Evolutionary conservation across 768 basidiomycete genomes (phyloP), one percentile per base, ranked within the genome.

Genomic region (Lactarius hengduanensis): DNA sequence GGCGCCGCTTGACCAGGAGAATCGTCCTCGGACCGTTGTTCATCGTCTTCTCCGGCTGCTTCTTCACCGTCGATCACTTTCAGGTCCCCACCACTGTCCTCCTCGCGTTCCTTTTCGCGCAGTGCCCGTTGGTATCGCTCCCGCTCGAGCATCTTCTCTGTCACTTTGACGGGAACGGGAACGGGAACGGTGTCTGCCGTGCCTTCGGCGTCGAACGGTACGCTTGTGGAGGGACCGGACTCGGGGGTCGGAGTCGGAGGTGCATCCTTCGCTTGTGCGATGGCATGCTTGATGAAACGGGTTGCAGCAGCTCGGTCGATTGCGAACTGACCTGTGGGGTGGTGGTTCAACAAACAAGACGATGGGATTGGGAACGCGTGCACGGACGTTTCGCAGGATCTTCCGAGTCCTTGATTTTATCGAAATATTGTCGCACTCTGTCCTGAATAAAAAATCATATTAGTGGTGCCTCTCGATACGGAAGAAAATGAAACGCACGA

Each of bases 211-310:
- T 62, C 64, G 67, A 64, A 68, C 28, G 67, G 71, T 36, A 69
- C 65, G 63, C 66, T 63, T 22, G 43, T 69, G 63, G 50, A 71
- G 63, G 47, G 68, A 47, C 56, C 61, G 61, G 63, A 56, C 71
- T 45, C 3, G 69, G 71, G 15, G 65, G 64, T 45, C 69, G 65
- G 11, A 54, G 7, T 36, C 6, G 38, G n/a, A 22, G 32, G 22
- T 16, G 40, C 59, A 26, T 64, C 63, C 20, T 82, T 80, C 15
- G 84, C 84, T 74, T 88, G 88, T 1, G 88, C 78, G 53, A 93
- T 91, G 34, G 91, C 90, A 73, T 90, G 83, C 75, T 88, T 90
- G 75, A 95, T 94, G 76, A 95, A 95, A 36, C 93, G 86, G 54
- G 79, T 78, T 1, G 92, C 92, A 15, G 90, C 92, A 28, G 79